A percentile compares a stretch with the other conserved stretches of the same genome.
Evolutionary conservation across 1,139 yeast genomes (phyloP).

Genomic region (Taphrina flavorubra): DNA sequence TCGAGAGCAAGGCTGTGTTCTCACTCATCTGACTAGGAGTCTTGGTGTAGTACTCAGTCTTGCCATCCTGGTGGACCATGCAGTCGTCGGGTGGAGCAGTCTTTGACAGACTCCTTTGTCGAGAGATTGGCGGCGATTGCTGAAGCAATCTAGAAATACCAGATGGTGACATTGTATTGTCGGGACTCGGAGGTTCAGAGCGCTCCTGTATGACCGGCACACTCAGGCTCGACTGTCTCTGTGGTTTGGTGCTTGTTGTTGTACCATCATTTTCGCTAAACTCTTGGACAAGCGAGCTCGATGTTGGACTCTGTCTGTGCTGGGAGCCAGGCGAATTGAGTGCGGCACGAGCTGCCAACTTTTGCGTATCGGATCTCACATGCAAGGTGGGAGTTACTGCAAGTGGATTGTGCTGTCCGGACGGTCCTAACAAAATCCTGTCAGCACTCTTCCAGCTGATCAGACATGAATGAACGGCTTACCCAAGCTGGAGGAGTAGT

Average conservation of each 20-base stretch:
- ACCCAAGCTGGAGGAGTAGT: conserved; percentile 29
- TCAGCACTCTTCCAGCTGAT: neutral
- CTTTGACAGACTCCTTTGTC: conserved; percentile 15
- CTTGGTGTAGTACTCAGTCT: conserved; percentile 6
- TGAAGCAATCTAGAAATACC: conserved; percentile 23
- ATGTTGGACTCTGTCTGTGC: conserved; percentile 5
- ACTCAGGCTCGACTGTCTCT: conserved; percentile 4
- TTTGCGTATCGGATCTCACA: conserved; percentile 36
- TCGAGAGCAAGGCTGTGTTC: conserved; percentile 24
- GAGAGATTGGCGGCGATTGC: conserved; percentile 21
- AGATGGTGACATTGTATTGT: conserved; percentile 26
- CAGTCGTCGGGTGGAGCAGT: neutral
- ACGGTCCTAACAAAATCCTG: conserved; percentile 5
- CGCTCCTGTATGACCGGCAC: conserved; percentile 32
- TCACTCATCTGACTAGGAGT: conserved; percentile 40
- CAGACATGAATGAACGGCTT: neutral
- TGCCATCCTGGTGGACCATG: neutral
- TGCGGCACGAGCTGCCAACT: conserved; percentile 34
- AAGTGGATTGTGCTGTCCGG: conserved; percentile 15
- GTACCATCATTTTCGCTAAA: conserved; percentile 3
- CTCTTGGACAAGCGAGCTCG: conserved; percentile 4
- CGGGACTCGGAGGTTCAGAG: conserved; percentile 37
- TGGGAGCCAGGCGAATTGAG: conserved; percentile 10
- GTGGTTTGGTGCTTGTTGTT: neutral
- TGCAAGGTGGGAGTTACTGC: conserved; percentile 19